A percentile compares a stretch with the other conserved stretches of the same genome.
These are phyloP conservation scores for Aspergillus pseudoviridinutans DNA, from an alignment of 2,329 filamentous ascomycete species.

Conservation along the genomic window DNA sequence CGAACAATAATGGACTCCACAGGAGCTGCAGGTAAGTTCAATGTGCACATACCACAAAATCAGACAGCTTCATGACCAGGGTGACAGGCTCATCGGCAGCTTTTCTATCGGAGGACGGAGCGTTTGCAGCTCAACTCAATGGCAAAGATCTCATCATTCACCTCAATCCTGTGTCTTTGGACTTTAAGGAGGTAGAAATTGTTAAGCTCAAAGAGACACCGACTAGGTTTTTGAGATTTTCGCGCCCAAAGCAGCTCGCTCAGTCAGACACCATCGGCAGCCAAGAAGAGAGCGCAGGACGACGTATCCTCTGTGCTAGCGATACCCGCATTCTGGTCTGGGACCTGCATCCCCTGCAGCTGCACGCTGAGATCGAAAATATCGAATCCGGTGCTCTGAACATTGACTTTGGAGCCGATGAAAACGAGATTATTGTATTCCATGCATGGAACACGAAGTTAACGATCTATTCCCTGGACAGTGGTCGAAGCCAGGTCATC, in stretches of 20 bases:
- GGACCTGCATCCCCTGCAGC: slow-evolving; percentile 34
- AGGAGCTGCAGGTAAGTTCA: slow-evolving; percentile 21
- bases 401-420: slow-evolving; percentile 35
- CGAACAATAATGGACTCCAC: slow-evolving; percentile 26
- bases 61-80: background rate
- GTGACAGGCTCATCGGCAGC: slow-evolving; percentile 12
- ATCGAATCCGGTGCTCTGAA: slow-evolving; percentile 34
- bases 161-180: slow-evolving; percentile 24
- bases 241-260: slow-evolving; percentile 6
- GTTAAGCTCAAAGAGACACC: slow-evolving; percentile 30
- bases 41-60: background rate
- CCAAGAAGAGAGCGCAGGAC: slow-evolving; percentile 13
- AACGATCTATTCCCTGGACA: slow-evolving; percentile 32
- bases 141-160: slow-evolving; percentile 33
- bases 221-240: slow-evolving; percentile 31
- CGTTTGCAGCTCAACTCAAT: slow-evolving; percentile 25
- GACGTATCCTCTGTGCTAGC: slow-evolving; percentile 33
- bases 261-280: background rate
- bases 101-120: slow-evolving; percentile 28
- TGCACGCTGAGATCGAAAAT: slow-evolving; percentile 39
- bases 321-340: slow-evolving; percentile 34
- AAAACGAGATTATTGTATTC: slow-evolving; percentile 37
- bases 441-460: slow-evolving; percentile 39
- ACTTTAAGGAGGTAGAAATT: slow-evolving; percentile 28
- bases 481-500: slow-evolving; percentile 35